Evolutionary conservation across 2,329 filamentous ascomycete species (phyloP).

Genomic region (Botryotinia narcissicola): DNA sequence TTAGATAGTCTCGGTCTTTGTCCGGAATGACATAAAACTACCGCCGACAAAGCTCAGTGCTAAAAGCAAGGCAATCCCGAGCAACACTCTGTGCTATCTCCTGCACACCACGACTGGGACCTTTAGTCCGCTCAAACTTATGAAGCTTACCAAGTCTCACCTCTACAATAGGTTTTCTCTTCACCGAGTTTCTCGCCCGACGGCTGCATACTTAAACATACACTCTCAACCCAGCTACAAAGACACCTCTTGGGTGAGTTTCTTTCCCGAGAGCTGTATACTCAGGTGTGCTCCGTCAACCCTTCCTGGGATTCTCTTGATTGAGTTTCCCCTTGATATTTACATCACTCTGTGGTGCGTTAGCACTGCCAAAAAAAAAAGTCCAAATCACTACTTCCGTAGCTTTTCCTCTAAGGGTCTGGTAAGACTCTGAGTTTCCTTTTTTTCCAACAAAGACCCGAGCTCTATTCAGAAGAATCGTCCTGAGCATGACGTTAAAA

Average conservation of each 20-base stretch:
- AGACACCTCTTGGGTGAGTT: background rate
- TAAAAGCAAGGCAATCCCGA: background rate
- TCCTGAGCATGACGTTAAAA: background rate
- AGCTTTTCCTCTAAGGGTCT: background rate
- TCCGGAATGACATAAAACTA: constrained; percentile 12
- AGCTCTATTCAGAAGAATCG: no score
- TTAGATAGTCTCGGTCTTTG: background rate
- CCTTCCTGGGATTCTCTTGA: background rate
- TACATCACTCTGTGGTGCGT: background rate
- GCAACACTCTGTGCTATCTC: background rate
- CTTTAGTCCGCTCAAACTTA: background rate
- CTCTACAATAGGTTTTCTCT: background rate
- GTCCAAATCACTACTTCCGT: background rate
- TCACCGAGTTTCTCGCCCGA: background rate
- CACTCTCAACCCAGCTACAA: background rate
- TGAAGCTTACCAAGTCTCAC: background rate
- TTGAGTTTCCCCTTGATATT: background rate
- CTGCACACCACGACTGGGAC: background rate
- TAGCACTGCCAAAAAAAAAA: background rate
- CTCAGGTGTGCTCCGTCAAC: background rate
- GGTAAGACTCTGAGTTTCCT: background rate
- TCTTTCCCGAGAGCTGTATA: background rate
- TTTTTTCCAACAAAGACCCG: no score
- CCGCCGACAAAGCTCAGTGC: background rate
- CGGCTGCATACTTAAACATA: background rate